Evolutionary conservation across 2,329 filamentous ascomycete species (phyloP), one percentile per base, ranked within the genome.

Genomic region (Stemphylium vesicarium): DNA sequence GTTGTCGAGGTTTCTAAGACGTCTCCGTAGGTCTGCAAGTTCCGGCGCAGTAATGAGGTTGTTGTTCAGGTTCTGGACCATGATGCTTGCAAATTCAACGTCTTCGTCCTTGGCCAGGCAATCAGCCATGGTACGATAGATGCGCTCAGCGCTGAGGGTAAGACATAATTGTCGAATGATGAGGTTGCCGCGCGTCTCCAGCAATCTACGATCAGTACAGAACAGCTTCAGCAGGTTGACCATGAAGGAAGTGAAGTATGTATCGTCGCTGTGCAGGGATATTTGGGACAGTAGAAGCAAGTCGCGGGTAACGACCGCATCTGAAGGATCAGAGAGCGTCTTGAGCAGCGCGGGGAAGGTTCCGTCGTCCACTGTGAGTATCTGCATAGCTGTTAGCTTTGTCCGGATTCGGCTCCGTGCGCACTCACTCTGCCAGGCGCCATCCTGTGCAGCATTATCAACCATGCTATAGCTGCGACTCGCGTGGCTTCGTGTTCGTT

Each of bases 11-110:
- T 96, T 99, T 31, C 95, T 85, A 45, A 99, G 80, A 38, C 95
- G 83, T 75, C 96, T 97, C 40, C 95, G 87, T 59, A 99, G 82
- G 65, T 98, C 96, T 1, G 91, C 87, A 26, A 99, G 81, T 75
- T 99, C 93, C 0, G 96, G 95, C 0, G 96, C 95, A 1, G 96
- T 99, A 63, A 99, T 97, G 50, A 99, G 87, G 68, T 99, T 99
- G 76, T 99, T 99, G 79, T 99, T 99, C 47, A 99, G 82, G 69
- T 98, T 98, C 75, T 99, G 95, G 26, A 99, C 92, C 95, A 99
- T 99, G 67, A 99, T 98, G 72, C 94, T 97, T 13, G 95, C 94
- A 76, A 99, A 99, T 74, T 99, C 96, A 37, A 99, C 87, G 72
- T 99, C 95, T 77, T 98, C 95, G 75, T 99, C 95, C 71, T 93